A percentile compares a stretch with the other conserved stretches of the same genome.
Evolutionary conservation across 139 green algal species (phyloP).

Genomic region (Chlorella sorokiniana): DNA sequence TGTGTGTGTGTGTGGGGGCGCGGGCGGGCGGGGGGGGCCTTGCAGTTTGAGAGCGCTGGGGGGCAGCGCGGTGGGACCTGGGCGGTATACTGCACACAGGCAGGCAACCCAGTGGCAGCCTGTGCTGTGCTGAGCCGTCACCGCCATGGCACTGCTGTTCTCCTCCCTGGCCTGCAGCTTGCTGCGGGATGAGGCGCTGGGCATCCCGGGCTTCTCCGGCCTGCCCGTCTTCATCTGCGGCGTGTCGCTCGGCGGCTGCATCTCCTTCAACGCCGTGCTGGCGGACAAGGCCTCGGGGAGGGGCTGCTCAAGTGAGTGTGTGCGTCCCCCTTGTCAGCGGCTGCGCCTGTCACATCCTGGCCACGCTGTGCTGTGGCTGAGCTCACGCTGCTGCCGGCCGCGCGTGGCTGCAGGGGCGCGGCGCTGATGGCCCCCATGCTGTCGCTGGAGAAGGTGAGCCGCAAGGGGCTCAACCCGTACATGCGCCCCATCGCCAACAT

Average conservation of each 20-base stretch:
- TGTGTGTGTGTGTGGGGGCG: neutral
- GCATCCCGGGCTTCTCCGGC: slow-evolving; percentile 34
- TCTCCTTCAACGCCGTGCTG: slow-evolving; percentile 55
- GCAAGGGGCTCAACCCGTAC: slow-evolving; percentile 66
- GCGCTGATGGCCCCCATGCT: slow-evolving; percentile 76
- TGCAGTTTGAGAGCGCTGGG: too few species aligned
- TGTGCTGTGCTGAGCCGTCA: neutral
- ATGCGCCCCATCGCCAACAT: slow-evolving; percentile 48
- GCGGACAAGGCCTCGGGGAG: neutral
- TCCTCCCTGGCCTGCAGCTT: too few species aligned
- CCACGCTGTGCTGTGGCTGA: neutral
- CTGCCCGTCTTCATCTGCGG: slow-evolving; percentile 68
- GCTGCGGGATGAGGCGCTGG: neutral
- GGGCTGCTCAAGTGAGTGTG: slow-evolving; percentile 20
- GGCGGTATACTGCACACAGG: too few species aligned
- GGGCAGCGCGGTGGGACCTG: too few species aligned
- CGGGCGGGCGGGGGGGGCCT: neutral
- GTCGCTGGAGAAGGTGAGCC: slow-evolving; percentile 63
- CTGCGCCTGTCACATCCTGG: neutral
- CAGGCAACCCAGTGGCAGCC: too few species aligned
- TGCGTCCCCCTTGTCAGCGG: neutral
- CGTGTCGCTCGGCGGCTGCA: slow-evolving; percentile 71
- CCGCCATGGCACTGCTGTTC: too few species aligned
- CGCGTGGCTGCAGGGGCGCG: slow-evolving; percentile 47
- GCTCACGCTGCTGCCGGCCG: slow-evolving; percentile 24